Evolutionary conservation across 2,329 filamentous ascomycete genomes (phyloP), one percentile per base, ranked within the genome.

Genomic region (Fusarium annulatum): DNA sequence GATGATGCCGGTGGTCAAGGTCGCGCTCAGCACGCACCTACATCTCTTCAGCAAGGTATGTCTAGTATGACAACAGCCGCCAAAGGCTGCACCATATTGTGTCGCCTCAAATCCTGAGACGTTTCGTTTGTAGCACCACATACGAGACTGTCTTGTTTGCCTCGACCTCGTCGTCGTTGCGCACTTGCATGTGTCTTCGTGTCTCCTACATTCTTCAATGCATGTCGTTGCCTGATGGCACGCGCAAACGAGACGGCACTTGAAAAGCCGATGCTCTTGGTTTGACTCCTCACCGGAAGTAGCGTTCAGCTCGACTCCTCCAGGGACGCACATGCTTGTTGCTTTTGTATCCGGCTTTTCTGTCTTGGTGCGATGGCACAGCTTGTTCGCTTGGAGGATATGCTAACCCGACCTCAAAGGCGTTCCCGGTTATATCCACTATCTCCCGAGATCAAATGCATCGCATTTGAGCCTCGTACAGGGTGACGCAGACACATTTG

Each of bases 401-500:
- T 73, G 70, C 76, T 78, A 75, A 78, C 75, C 52, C 46, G 36
- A 58, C 45, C 61, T 67, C 55, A 53, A 77, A 77, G 75, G 72
- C 57, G 56, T 58, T 30, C 61, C 69, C 45, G 75, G 77, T 28
- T 83, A 84, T 55, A 88, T 90, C 77, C 89, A 90, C 69, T 90
- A 89, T 77, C 79, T 89, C 45, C 82, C 85, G 19, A 85, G 83
- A 67, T 80, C 84, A 23, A 84, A 81, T 55, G 55, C 79, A n/a
- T 82, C 84, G 28, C 86, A 83, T 63, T 80, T 90, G 45, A 83
- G 81, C 58, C 82, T 90, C 48, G 82, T 90, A 51, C 86, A 88
- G 61, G 86, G 86, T 41, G 88, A 90, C 64, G 77, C 80, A 62
- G 93, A 95, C 78, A 92, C 89, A 16, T 92, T 97, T 77, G 88